These are phyloP conservation scores for Piper betle DNA, from an alignment of 164 flowering plant species.

Conservation along the genomic window DNA sequence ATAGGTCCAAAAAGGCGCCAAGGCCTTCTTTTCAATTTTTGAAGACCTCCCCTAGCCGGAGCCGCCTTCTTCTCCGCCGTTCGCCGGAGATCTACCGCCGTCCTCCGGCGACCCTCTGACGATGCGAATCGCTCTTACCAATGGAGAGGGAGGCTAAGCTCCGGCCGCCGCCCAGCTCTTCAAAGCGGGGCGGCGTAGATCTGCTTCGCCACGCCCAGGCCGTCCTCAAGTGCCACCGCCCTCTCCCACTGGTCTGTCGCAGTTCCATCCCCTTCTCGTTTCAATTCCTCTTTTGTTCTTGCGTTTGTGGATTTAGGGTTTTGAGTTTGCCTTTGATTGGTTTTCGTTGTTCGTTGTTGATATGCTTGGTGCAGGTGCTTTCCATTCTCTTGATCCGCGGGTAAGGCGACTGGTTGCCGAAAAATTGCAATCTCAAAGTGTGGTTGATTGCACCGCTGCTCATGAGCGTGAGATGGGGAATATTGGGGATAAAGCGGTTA, in stretches of 20 bases:
- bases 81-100: too few species aligned
- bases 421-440: slow-evolving; percentile 22
- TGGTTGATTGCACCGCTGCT: neutral
- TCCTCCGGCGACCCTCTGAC: neutral
- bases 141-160: slow-evolving; percentile 37
- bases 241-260: slow-evolving; percentile 17
- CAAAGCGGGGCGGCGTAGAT: slow-evolving; percentile 9
- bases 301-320: neutral
- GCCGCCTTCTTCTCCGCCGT: too few species aligned
- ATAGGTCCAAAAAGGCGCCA: too few species aligned
- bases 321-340: neutral
- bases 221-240: slow-evolving; percentile 80
- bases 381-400: slow-evolving; percentile 30
- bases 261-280: neutral
- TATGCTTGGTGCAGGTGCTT: slow-evolving; percentile 25
- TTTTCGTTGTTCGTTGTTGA: neutral
- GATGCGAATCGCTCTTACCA: neutral
- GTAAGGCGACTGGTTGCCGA: slow-evolving; percentile 55
- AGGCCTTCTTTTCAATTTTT: too few species aligned
- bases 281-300: slow-evolving; percentile 1
- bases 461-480: neutral
- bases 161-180: slow-evolving; percentile 27
- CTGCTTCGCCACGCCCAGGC: slow-evolving; percentile 69
- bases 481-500: neutral
- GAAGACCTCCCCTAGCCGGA: too few species aligned